These are phyloP conservation scores for Candida qinlingensis DNA, from an alignment of 805 yeast genomes.

Conservation along the genomic window DNA sequence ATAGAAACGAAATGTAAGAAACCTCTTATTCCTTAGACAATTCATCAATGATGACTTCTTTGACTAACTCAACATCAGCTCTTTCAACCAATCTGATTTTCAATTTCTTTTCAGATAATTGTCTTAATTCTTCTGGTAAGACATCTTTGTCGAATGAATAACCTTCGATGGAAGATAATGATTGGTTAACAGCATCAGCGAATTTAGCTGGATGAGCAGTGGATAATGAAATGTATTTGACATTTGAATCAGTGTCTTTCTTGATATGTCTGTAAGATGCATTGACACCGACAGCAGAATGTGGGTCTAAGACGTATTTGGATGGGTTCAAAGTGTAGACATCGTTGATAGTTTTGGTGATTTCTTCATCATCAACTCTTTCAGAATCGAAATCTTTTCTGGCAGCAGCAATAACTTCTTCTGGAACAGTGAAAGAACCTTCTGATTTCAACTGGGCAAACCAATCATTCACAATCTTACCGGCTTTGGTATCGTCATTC, in stretches of 20 bases:
- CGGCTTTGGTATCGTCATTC: slow-evolving; percentile 58
- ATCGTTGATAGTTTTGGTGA: slow-evolving; percentile 70
- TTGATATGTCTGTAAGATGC: slow-evolving; percentile 61
- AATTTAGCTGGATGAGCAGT: slow-evolving; percentile 99
- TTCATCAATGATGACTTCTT: slow-evolving; percentile 69
- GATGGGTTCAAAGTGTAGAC: slow-evolving; percentile 54
- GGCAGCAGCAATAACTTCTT: slow-evolving; percentile 61
- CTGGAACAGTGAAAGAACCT: slow-evolving; percentile 73
- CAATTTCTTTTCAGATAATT: slow-evolving; percentile 64
- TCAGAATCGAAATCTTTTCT: slow-evolving; percentile 67
- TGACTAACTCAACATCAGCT: slow-evolving; percentile 70
- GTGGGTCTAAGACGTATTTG: slow-evolving; percentile 90
- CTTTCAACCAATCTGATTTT: slow-evolving; percentile 66
- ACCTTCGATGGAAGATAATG: slow-evolving; percentile 58
- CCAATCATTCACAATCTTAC: slow-evolving; percentile 65
- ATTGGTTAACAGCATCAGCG: slow-evolving; percentile 88
- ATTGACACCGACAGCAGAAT: slow-evolving; percentile 90
- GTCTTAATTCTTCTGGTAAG: slow-evolving; percentile 80
- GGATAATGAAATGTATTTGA: slow-evolving; percentile 68
- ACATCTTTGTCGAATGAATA: slow-evolving; percentile 88
- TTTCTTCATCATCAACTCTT: slow-evolving; percentile 72
- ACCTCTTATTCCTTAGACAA: slow-evolving; percentile 40
- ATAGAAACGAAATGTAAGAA: not conserved
- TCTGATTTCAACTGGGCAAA: slow-evolving; percentile 70
- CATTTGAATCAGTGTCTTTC: slow-evolving; percentile 32